Percentiles rank a stretch among this genome's conserved stretches.
These are phyloP conservation scores for Aspergillus hancockii DNA, from an alignment of 495 filamentous ascomycete species.

Conservation along the genomic window DNA sequence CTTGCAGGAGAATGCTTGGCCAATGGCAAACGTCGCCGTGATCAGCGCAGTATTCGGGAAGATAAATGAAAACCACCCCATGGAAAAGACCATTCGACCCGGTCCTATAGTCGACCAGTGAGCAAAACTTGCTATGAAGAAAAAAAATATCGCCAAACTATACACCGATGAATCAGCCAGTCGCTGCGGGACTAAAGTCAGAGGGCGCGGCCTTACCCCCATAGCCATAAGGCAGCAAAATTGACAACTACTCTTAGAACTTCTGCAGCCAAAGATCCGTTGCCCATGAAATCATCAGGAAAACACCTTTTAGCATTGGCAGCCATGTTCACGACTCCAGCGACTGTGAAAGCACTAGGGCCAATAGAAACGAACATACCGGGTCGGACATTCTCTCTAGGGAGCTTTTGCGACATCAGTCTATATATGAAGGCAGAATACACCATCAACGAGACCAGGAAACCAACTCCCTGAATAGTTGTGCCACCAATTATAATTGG, in stretches of 20 bases:
- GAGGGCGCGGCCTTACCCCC: conserved; percentile 52
- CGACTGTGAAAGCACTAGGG: conserved; percentile 75
- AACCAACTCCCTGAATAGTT: conserved; percentile 79
- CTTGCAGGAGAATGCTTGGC: conserved; percentile 59
- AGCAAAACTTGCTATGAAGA: conserved; percentile 74
- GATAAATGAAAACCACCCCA: conserved; percentile 88
- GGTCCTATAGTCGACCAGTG: conserved; percentile 69
- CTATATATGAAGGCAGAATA: conserved; percentile 85
- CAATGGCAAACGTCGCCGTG: conserved; percentile 74
- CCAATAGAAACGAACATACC: conserved; percentile 87
- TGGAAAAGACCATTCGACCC: conserved; percentile 71
- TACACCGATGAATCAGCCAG: conserved; percentile 12
- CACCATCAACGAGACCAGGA: conserved; percentile 82
- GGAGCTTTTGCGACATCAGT: conserved; percentile 89
- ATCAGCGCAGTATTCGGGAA: conserved; percentile 83
- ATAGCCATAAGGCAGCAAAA: conserved; percentile 75
- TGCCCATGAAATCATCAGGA: conserved; percentile 59
- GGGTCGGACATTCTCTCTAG: conserved; percentile 71
- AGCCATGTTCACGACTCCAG: conserved; percentile 65
- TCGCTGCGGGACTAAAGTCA: not conserved
- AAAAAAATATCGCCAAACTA: conserved; percentile 81
- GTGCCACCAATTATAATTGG: conserved; percentile 70
- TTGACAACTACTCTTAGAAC: conserved; percentile 55
- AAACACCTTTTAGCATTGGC: conserved; percentile 43
- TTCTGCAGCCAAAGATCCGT: conserved; percentile 55